Evolutionary conservation across 768 basidiomycete genomes (phyloP).

Genomic region (Hortiboletus campestris): DNA sequence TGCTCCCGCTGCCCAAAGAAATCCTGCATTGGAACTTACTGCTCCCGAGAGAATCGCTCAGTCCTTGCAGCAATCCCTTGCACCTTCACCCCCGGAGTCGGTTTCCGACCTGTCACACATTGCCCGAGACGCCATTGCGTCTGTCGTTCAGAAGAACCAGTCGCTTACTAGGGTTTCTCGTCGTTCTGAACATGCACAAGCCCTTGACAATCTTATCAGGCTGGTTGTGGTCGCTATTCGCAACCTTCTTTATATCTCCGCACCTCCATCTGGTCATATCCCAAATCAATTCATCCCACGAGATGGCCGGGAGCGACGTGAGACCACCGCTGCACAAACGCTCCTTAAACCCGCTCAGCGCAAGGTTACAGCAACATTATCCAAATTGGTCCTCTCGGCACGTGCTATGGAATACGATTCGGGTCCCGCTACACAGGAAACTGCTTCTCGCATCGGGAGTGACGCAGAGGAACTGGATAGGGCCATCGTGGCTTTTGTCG

Average conservation of each 20-base stretch:
- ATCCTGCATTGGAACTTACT: constrained; percentile 46
- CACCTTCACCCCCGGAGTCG: constrained; percentile 55
- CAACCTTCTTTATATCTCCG: constrained; percentile 69
- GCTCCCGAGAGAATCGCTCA: constrained; percentile 68
- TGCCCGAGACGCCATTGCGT: constrained; percentile 57
- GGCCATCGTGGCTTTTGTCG: constrained; percentile 64
- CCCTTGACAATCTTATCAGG: constrained; percentile 63
- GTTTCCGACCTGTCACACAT: constrained; percentile 61
- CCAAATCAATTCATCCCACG: constrained; percentile 53
- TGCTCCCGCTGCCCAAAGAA: constrained; percentile 13
- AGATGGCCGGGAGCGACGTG: constrained; percentile 44
- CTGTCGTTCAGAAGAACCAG: constrained; percentile 57
- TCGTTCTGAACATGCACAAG: constrained; percentile 51
- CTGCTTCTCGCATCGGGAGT: constrained; percentile 66
- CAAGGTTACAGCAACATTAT: constrained; percentile 85
- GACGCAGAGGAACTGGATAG: constrained; percentile 76
- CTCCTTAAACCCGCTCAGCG: constrained; percentile 78
- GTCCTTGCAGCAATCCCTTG: constrained; percentile 57
- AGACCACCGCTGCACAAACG: constrained; percentile 47
- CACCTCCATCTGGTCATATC: constrained; percentile 59
- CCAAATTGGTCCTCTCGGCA: constrained; percentile 86
- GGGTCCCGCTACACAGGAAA: constrained; percentile 57
- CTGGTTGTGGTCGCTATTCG: constrained; percentile 70
- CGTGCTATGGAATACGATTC: constrained; percentile 86
- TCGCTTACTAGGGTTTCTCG: constrained; percentile 44